These are phyloP conservation scores for Collybiopsis confluens DNA, from an alignment of 768 basidiomycete genomes.

Conservation along the genomic window DNA sequence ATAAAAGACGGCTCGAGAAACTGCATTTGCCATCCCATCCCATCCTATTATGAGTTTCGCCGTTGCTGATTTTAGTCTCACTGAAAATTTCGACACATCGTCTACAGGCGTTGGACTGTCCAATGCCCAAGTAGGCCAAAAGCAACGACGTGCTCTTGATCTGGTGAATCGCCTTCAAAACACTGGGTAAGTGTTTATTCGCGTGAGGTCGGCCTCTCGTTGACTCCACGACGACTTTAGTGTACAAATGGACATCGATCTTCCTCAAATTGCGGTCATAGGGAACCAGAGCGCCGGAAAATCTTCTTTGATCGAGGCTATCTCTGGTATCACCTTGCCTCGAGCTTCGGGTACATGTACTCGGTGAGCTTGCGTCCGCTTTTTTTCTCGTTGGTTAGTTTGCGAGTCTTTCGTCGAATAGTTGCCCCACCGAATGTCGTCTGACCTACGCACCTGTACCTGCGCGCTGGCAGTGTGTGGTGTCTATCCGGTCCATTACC, in stretches of 20 bases:
- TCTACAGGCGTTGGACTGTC: constrained; percentile 44
- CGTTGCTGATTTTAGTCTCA: no score
- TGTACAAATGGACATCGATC: constrained; percentile 64
- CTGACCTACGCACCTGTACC: constrained; percentile 31
- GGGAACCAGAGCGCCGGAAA: constrained; percentile 75
- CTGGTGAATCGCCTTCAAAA: constrained; percentile 55
- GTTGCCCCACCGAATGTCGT: constrained; percentile 43
- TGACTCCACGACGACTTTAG: constrained; percentile 38
- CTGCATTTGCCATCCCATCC: no score
- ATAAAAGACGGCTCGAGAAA: no score
- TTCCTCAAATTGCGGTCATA: constrained; percentile 71
- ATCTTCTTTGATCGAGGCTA: constrained; percentile 73
- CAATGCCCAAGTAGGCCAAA: constrained; percentile 34
- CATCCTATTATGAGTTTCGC: background rate
- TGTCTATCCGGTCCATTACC: constrained; percentile 42
- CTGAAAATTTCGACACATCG: background rate
- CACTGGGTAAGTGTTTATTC: constrained; percentile 44
- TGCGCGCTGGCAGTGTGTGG: constrained; percentile 44
- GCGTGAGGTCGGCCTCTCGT: no score
- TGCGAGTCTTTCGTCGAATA: background rate
- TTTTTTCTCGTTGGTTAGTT: no score
- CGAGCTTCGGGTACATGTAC: constrained; percentile 76
- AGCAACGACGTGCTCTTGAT: constrained; percentile 50
- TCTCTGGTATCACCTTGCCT: constrained; percentile 68
- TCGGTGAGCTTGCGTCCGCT: constrained; percentile 33